Conservation (phyloP, 208 protist genomes). For the Leishmania turanica region DNA sequence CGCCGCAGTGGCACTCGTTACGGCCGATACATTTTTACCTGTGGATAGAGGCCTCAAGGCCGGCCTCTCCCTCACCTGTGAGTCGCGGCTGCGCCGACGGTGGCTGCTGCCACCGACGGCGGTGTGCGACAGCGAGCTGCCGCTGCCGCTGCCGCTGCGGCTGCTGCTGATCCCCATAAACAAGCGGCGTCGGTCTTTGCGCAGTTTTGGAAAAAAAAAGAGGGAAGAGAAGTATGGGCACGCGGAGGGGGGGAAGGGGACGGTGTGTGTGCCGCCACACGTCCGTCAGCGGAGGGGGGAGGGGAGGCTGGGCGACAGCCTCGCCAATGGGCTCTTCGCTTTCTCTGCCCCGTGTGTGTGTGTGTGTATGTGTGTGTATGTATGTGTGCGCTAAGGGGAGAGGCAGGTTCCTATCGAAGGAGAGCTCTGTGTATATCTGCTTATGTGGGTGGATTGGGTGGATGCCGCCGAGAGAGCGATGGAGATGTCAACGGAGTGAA, state of each 20-base stretch:
- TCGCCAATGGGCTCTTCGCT: background rate
- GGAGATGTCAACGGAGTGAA: background rate
- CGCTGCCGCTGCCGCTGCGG: background rate
- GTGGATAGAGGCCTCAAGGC: background rate
- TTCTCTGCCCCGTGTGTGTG: background rate
- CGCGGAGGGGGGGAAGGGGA: too few relatives aligned
- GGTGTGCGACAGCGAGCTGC: background rate
- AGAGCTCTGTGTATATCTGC: background rate
- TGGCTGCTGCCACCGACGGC: background rate
- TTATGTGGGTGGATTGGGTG: background rate
- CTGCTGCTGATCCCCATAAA: conserved; percentile 8
- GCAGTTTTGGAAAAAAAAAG: background rate
- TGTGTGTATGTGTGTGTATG: background rate
- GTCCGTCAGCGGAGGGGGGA: background rate
- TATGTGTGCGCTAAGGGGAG: background rate
- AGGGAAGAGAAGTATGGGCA: background rate
- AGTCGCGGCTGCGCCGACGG: background rate
- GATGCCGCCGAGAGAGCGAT: too few relatives aligned
- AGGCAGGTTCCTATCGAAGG: background rate
- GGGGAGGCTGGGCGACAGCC: too few relatives aligned
- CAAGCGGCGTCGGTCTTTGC: background rate
- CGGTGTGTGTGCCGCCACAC: background rate
- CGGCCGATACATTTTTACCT: background rate
- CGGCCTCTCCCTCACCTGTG: background rate
- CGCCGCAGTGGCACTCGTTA: background rate